A percentile compares a stretch with the other conserved stretches of the same genome.
phyloP scores from a whole-genome alignment of 2,329 filamentous ascomycete genomes.

The Coleophoma crateriformis region DNA sequence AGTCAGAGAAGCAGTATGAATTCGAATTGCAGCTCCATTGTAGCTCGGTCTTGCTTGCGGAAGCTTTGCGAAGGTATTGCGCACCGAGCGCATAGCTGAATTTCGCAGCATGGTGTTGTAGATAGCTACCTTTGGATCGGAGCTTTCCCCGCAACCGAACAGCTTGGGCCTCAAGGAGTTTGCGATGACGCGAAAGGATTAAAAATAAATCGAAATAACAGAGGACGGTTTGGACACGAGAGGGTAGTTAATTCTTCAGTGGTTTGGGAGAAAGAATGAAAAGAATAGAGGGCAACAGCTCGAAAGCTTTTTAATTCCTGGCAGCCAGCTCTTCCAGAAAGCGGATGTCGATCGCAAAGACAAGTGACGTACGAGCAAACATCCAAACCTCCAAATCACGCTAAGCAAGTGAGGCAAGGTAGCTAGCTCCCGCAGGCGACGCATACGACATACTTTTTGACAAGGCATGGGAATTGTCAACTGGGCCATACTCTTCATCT shows the following conservation, averaged over 20 bases:
- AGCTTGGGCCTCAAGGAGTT: constrained; percentile 9
- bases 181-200: constrained; percentile 2
- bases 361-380: not conserved
- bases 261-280: constrained; percentile 1
- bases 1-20: constrained; percentile 12
- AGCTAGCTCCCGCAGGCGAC: too few species aligned
- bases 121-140: constrained; percentile 8
- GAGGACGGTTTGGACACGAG: not conserved
- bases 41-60: constrained; percentile 16
- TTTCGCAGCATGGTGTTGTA: constrained; percentile 23
- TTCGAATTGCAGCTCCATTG: constrained; percentile 17
- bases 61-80: constrained; percentile 20
- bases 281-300: not conserved
- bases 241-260: too few species aligned
- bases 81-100: constrained; percentile 20
- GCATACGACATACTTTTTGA: too few species aligned
- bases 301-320: not conserved
- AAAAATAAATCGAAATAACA: not conserved
- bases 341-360: not conserved
- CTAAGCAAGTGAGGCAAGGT: too few species aligned
- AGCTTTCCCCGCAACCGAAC: constrained; percentile 18
- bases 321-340: not conserved
- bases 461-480: too few species aligned
- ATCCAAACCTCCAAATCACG: too few species aligned
- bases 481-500: too few species aligned